phyloP scores from a whole-genome alignment of 345 rosid genomes.

The Gossypium ekmanianum region DNA sequence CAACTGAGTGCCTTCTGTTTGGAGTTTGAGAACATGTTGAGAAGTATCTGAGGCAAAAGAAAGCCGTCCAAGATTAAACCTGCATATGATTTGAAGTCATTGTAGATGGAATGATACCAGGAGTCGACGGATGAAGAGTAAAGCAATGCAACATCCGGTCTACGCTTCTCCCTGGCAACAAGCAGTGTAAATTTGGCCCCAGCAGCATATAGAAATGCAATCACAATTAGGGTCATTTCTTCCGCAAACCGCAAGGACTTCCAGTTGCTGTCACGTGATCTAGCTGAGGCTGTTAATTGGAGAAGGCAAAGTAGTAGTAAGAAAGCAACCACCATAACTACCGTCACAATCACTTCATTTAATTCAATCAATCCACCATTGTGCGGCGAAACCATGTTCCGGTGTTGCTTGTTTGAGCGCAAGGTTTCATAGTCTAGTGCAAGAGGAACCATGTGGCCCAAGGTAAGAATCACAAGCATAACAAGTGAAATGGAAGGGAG shows the following conservation, averaged over 20 bases:
- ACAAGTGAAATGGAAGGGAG: conserved; percentile 39
- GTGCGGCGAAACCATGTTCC: conserved; percentile 1
- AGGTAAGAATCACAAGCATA: conserved; percentile 45
- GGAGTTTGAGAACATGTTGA: conserved; percentile 36
- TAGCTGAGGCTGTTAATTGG: conserved; percentile 34
- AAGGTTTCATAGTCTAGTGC: conserved; percentile 40
- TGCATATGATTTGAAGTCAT: conserved; percentile 31
- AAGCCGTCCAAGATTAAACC: conserved; percentile 44
- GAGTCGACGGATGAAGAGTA: background rate
- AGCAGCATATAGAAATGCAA: conserved; percentile 28
- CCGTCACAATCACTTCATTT: conserved; percentile 40
- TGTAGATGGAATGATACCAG: conserved; percentile 24
- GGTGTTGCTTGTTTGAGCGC: conserved; percentile 14
- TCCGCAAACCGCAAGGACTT: conserved; percentile 35
- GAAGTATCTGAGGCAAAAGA: conserved; percentile 48
- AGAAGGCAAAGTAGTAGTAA: conserved; percentile 39
- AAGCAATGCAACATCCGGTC: background rate
- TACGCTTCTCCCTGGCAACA: conserved; percentile 14
- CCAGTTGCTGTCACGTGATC: conserved; percentile 12
- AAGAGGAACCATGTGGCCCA: conserved; percentile 40
- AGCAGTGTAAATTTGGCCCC: conserved; percentile 37
- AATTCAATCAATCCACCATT: conserved; percentile 30
- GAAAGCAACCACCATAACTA: conserved; percentile 42
- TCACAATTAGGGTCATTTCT: conserved; percentile 30
- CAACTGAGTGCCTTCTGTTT: conserved; percentile 30